phyloP scores from a whole-genome alignment of 2,329 filamentous ascomycete genomes.

The Lecanosticta acicola region DNA sequence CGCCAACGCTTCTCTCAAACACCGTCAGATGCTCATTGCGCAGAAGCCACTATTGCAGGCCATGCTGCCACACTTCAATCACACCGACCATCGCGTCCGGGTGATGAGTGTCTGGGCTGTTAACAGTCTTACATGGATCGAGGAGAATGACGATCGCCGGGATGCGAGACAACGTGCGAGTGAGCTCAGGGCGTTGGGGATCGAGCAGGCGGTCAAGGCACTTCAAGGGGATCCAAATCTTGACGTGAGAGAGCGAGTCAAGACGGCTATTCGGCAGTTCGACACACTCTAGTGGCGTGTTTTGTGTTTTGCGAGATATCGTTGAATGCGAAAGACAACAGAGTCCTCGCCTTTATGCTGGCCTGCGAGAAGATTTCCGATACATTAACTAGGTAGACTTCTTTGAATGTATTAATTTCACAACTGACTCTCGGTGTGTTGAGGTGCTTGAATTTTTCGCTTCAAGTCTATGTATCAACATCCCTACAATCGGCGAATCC shows the following conservation, averaged over 20 bases:
- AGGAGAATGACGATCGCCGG: constrained; percentile 62
- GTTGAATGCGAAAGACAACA: too few species aligned
- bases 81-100: constrained; percentile 67
- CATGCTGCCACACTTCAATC: constrained; percentile 66
- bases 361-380: too few species aligned
- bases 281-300: constrained; percentile 32
- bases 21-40: constrained; percentile 70
- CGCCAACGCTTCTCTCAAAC: constrained; percentile 70
- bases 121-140: constrained; percentile 78
- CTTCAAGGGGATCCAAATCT: constrained; percentile 59
- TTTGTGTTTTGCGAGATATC: not conserved
- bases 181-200: constrained; percentile 60
- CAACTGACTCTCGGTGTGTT: too few species aligned
- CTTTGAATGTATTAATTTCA: too few species aligned
- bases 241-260: constrained; percentile 78
- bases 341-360: too few species aligned
- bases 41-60: constrained; percentile 71
- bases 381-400: too few species aligned
- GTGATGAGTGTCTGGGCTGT: constrained; percentile 76
- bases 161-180: constrained; percentile 61
- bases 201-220: constrained; percentile 28
- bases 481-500: too few species aligned
- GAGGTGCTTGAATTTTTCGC: too few species aligned
- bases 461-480: too few species aligned
- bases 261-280: constrained; percentile 70